phyloP scores from a whole-genome alignment of 257 asterid genomes.

The Solanum habrochaites region DNA sequence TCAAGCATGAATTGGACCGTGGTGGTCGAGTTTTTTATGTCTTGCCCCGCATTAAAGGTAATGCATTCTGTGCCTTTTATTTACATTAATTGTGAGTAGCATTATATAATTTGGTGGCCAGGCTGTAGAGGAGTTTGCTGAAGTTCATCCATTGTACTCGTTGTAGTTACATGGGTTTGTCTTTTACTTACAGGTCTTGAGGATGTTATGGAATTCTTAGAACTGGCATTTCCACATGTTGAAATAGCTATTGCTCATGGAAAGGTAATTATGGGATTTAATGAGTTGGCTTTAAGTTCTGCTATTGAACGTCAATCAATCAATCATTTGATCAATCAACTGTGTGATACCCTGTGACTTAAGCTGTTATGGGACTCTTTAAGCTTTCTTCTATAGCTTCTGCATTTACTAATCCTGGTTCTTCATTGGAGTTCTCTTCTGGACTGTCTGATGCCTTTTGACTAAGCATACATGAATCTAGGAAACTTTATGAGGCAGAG shows the following conservation, averaged over 20 bases:
- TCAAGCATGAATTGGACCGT: conserved; percentile 78
- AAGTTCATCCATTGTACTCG: background rate
- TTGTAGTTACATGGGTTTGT: conserved; percentile 3
- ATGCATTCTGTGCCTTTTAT: background rate
- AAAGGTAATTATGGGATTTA: conserved; percentile 42
- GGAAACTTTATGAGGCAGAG: background rate
- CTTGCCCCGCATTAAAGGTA: conserved; percentile 95
- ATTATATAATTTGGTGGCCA: background rate
- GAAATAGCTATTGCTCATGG: conserved; percentile 96
- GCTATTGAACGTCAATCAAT: background rate
- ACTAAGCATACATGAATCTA: background rate
- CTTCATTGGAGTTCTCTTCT: background rate
- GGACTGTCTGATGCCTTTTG: background rate
- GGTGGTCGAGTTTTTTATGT: conserved; percentile 93
- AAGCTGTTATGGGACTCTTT: background rate
- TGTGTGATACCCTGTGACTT: background rate
- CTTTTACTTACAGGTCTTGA: conserved; percentile 67
- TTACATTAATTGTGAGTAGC: background rate
- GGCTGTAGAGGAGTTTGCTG: background rate
- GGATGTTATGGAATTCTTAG: conserved; percentile 79
- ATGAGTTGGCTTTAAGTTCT: background rate
- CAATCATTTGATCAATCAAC: background rate
- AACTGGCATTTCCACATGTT: conserved; percentile 53
- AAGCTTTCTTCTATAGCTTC: background rate
- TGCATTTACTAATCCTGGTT: background rate